A percentile compares a stretch with the other conserved stretches of the same genome.
These are phyloP conservation scores for Hymenoscyphus repandus DNA, from an alignment of 2,329 filamentous ascomycete genomes.

Conservation along the genomic window DNA sequence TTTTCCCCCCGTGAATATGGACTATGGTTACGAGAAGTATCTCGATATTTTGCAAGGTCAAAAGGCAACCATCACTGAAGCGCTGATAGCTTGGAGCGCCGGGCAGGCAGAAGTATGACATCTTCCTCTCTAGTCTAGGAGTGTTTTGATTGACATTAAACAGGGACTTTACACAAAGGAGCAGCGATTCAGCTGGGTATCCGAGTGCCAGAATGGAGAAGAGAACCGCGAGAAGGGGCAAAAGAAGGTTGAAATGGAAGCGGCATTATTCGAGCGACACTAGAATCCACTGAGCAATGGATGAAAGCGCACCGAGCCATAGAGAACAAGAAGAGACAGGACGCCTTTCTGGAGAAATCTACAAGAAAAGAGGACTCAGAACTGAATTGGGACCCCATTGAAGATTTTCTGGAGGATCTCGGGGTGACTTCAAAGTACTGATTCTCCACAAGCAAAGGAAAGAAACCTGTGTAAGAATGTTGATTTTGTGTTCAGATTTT, in stretches of 20 bases:
- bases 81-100: conserved; percentile 40
- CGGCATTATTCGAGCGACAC: conserved; percentile 42
- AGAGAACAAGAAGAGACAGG: conserved; percentile 39
- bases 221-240: conserved; percentile 41
- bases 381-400: conserved; percentile 43
- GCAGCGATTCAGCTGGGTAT: conserved; percentile 45
- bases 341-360: conserved; percentile 39
- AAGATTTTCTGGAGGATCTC: conserved; percentile 41
- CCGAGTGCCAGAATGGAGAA: conserved; percentile 39
- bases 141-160: not conserved
- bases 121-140: not conserved
- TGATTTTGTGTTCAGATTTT: conserved; percentile 14
- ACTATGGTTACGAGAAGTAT: conserved; percentile 40
- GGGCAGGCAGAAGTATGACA: conserved; percentile 35
- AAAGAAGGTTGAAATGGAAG: conserved; percentile 44
- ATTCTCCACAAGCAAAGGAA: not conserved
- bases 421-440: conserved; percentile 33
- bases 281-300: conserved; percentile 38
- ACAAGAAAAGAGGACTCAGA: conserved; percentile 32
- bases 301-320: conserved; percentile 35
- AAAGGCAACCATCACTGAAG: conserved; percentile 23
- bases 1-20: conserved; percentile 37
- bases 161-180: conserved; percentile 36
- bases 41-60: conserved; percentile 35
- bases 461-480: too few relatives aligned